Conservation (phyloP, 768 basidiomycete species). For the Agrocybe praecox region DNA sequence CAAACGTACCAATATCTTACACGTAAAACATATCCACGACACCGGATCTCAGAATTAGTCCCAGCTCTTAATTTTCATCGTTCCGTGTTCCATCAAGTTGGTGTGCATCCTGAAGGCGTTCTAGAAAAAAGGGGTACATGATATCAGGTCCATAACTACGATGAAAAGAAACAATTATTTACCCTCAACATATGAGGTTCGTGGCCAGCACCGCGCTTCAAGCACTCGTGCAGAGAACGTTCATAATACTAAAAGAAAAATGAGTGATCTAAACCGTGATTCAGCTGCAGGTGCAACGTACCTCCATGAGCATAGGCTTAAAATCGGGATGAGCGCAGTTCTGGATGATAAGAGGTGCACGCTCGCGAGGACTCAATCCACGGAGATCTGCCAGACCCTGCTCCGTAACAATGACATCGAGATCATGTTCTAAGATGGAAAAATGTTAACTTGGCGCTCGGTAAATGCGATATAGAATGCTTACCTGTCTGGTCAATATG, state of each 20-base stretch:
- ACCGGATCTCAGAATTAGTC: conserved; percentile 22
- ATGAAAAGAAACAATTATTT: conserved; percentile 10
- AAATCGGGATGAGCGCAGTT: conserved; percentile 54
- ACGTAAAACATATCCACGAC: not conserved
- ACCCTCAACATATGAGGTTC: conserved; percentile 52
- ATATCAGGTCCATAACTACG: not conserved
- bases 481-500: conserved; percentile 51
- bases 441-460: not conserved
- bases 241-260: conserved; percentile 40
- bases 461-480: conserved; percentile 9
- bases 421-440: conserved; percentile 40
- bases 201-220: conserved; percentile 44
- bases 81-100: conserved; percentile 37
- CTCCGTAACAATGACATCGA: conserved; percentile 50
- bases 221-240: conserved; percentile 41
- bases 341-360: conserved; percentile 47
- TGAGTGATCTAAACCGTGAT: not conserved
- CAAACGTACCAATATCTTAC: not conserved
- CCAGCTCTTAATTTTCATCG: conserved; percentile 43
- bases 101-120: conserved; percentile 39
- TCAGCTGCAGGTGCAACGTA: conserved; percentile 16
- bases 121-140: conserved; percentile 11
- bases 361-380: conserved; percentile 46
- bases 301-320: conserved; percentile 40
- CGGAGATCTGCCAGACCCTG: conserved; percentile 52